These are phyloP conservation scores for Viola pubescens DNA, from an alignment of 441 rosid species.

Conservation along the genomic window DNA sequence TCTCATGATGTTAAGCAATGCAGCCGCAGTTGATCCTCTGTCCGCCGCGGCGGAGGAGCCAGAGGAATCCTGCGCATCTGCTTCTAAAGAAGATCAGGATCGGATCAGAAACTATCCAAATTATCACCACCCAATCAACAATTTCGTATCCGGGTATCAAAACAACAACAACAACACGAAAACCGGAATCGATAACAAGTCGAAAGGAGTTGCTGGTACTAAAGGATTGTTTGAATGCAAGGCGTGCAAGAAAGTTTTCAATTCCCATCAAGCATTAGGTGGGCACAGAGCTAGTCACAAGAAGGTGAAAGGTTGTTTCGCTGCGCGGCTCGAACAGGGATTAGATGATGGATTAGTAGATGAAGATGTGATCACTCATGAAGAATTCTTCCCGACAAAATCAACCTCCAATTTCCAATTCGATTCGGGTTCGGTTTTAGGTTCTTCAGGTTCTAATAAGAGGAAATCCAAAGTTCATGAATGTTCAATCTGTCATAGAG, in stretches of 20 bases:
- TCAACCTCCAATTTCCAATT: conserved; percentile 28
- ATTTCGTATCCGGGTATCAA: background rate
- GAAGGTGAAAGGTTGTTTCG: conserved; percentile 96
- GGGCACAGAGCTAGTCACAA: conserved; percentile 99
- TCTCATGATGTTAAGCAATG: conserved; percentile 79
- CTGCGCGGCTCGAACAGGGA: conserved; percentile 48
- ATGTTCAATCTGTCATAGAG: conserved; percentile 85
- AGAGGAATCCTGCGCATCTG: conserved; percentile 28
- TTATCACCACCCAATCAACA: background rate
- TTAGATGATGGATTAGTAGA: conserved; percentile 37
- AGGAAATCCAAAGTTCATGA: conserved; percentile 75
- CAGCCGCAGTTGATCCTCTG: conserved; percentile 39
- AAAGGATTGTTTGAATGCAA: conserved; percentile 78
- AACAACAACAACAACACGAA: background rate
- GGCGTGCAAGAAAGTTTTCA: conserved; percentile 92
- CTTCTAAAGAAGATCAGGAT: conserved; percentile 22
- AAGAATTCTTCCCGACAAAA: conserved; percentile 31
- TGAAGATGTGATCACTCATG: conserved; percentile 40
- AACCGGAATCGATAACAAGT: conserved; percentile 18
- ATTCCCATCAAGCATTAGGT: conserved; percentile 95
- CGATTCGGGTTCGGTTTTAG: conserved; percentile 27
- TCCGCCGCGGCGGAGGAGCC: conserved; percentile 51
- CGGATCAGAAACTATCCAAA: too few species aligned
- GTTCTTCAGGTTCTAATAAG: conserved; percentile 36
- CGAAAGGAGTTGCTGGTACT: conserved; percentile 27